A percentile compares a stretch with the other conserved stretches of the same genome.
Evolutionary conservation across 2,329 filamentous ascomycete genomes (phyloP).

Genomic region (Tolypocladium tropicale): DNA sequence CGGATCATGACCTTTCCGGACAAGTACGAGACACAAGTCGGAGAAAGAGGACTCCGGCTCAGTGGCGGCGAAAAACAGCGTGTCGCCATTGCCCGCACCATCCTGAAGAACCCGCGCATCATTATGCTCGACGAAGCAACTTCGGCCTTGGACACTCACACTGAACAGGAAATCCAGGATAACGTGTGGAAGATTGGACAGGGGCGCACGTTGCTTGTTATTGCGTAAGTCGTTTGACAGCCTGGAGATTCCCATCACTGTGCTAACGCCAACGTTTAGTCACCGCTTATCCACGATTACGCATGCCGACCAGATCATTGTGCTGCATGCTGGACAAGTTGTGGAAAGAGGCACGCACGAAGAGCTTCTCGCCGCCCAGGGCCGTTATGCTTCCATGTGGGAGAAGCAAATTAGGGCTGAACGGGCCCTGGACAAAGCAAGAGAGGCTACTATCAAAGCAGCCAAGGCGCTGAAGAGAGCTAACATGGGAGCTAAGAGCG

Average conservation of each 20-base stretch:
- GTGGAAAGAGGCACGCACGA: slow-evolving; percentile 71
- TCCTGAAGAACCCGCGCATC: slow-evolving; percentile 83
- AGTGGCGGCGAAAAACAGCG: slow-evolving; percentile 91
- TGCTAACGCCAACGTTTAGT: slow-evolving; percentile 23
- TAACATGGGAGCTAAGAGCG: slow-evolving; percentile 32
- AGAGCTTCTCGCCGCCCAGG: slow-evolving; percentile 58
- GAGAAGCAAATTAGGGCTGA: slow-evolving; percentile 76
- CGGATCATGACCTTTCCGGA: slow-evolving; percentile 85
- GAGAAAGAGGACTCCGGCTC: slow-evolving; percentile 75
- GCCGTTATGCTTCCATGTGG: slow-evolving; percentile 80
- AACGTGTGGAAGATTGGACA: slow-evolving; percentile 72
- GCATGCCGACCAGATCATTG: slow-evolving; percentile 75
- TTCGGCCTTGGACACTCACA: slow-evolving; percentile 82
- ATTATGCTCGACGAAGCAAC: slow-evolving; percentile 92
- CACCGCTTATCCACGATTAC: slow-evolving; percentile 81
- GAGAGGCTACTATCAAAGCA: slow-evolving; percentile 24
- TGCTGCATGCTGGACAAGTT: slow-evolving; percentile 66
- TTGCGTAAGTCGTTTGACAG: slow-evolving; percentile 53
- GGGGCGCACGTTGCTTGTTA: slow-evolving; percentile 87
- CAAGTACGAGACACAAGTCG: slow-evolving; percentile 80
- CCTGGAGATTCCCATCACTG: not conserved
- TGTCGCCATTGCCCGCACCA: slow-evolving; percentile 85
- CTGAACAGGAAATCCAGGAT: slow-evolving; percentile 85
- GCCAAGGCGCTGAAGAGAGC: slow-evolving; percentile 33
- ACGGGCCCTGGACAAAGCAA: slow-evolving; percentile 37